Conservation (phyloP, 129 eudicot species). For the Rutidosis leptorrhynchoides region DNA sequence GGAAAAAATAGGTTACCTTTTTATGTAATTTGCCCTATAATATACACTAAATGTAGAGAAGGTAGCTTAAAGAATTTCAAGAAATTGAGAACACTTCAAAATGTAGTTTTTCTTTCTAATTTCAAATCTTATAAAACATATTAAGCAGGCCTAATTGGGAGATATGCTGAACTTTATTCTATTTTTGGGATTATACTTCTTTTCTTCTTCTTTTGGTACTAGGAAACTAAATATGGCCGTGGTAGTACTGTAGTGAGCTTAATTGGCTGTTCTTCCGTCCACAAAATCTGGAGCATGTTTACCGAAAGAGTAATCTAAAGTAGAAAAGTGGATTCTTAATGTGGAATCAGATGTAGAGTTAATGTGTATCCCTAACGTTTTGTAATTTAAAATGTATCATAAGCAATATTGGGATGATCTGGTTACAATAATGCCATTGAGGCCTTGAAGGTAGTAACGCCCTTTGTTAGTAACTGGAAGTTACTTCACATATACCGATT, state of each 20-base stretch:
- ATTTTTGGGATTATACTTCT: not conserved
- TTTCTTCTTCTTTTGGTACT: too few relatives aligned
- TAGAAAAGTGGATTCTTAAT: slow-evolving; percentile 6
- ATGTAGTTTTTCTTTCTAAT: too few relatives aligned
- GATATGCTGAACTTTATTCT: not conserved
- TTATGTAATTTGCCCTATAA: too few relatives aligned
- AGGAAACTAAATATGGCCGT: not conserved
- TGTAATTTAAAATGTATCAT: too few relatives aligned
- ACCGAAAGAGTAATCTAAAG: slow-evolving; percentile 7
- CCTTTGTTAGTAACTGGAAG: too few relatives aligned
- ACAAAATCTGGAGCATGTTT: not conserved
- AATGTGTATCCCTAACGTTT: not conserved
- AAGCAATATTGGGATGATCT: too few relatives aligned
- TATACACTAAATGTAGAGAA: too few relatives aligned
- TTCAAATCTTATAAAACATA: not conserved
- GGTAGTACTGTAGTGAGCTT: not conserved
- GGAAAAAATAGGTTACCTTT: too few relatives aligned
- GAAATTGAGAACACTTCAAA: too few relatives aligned
- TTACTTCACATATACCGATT: not conserved
- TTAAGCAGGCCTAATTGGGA: not conserved
- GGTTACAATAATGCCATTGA: too few relatives aligned
- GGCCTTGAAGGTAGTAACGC: not conserved
- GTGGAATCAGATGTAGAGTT: not conserved
- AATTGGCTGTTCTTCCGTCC: not conserved
- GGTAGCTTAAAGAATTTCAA: not conserved